phyloP scores from a whole-genome alignment of 768 basidiomycete genomes.

The Russula sp. region DNA sequence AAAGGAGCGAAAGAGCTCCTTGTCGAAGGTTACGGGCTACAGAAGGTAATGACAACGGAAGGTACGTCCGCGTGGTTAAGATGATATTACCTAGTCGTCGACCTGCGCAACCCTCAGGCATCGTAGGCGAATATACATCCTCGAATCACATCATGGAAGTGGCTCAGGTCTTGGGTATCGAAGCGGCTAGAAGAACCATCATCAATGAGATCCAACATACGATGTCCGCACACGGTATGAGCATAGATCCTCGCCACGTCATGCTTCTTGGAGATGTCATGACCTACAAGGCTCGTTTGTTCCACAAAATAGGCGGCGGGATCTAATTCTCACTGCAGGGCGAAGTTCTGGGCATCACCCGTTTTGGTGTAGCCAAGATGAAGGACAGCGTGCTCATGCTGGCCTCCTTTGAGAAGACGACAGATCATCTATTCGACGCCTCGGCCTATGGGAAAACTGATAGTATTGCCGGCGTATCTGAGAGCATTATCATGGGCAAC shows the following conservation, averaged over 20 bases:
- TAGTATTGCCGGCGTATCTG: constrained; percentile 92
- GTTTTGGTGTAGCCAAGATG: constrained; percentile 99
- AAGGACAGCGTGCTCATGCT: constrained; percentile 99
- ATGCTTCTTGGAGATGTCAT: constrained; percentile 99
- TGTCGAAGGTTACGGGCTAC: constrained; percentile 95
- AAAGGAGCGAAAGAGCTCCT: constrained; percentile 88
- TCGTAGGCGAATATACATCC: constrained; percentile 85
- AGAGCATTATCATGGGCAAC: constrained; percentile 99
- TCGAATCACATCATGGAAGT: constrained; percentile 98
- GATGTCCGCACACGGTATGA: constrained; percentile 97
- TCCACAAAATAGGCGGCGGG: neutral
- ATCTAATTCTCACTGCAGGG: constrained; percentile 47
- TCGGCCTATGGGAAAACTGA: constrained; percentile 95
- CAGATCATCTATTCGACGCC: constrained; percentile 97
- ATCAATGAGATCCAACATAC: constrained; percentile 97
- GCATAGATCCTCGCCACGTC: constrained; percentile 96
- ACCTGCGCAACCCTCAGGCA: constrained; percentile 45
- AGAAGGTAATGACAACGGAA: constrained; percentile 96
- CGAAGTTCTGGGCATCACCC: constrained; percentile 95
- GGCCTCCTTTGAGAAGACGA: constrained; percentile 99
- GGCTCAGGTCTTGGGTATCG: constrained; percentile 92
- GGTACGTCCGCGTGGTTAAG: constrained; percentile 41
- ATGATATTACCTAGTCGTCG: neutral
- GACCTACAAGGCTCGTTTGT: constrained; percentile 79
- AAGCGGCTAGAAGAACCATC: constrained; percentile 90